These are phyloP conservation scores for Penicillium salamii DNA, from an alignment of 495 filamentous ascomycete species.

Conservation along the genomic window DNA sequence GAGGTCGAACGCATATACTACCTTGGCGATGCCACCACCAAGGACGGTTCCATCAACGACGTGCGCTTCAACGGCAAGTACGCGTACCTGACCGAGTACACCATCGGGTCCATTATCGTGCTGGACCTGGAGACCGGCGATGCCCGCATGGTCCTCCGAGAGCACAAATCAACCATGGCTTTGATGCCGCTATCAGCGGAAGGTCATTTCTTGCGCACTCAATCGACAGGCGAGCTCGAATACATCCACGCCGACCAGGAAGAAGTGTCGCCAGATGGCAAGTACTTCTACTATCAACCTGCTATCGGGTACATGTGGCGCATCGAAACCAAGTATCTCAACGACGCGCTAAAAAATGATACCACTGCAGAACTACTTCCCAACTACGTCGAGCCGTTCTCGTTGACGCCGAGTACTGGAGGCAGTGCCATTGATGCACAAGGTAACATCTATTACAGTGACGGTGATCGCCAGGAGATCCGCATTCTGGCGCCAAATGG, in stretches of 20 bases:
- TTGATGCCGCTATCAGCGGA: neutral
- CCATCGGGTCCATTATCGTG: slow-evolving; percentile 4
- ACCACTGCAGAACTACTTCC: neutral
- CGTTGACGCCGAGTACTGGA: slow-evolving; percentile 1
- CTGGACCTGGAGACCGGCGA: slow-evolving; percentile 6
- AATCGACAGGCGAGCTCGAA: neutral
- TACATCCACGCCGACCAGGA: slow-evolving; percentile 7
- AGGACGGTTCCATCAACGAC: slow-evolving; percentile 1
- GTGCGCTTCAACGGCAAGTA: slow-evolving; percentile 7
- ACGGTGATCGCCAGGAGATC: slow-evolving; percentile 3
- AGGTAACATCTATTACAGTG: slow-evolving; percentile 5
- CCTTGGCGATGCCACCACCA: neutral
- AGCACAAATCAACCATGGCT: neutral
- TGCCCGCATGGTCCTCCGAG: neutral
- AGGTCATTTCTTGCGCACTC: neutral
- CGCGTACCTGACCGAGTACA: slow-evolving; percentile 5
- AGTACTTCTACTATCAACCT: slow-evolving; percentile 2
- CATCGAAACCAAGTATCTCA: slow-evolving; percentile 6
- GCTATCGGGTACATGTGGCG: slow-evolving; percentile 3
- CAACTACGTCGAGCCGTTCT: slow-evolving; percentile 2
- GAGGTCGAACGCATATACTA: slow-evolving; percentile 1
- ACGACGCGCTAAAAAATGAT: slow-evolving; percentile 1
- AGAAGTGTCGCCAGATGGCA: slow-evolving; percentile 4
- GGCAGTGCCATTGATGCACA: slow-evolving; percentile 6
- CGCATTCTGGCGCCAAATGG: neutral